Evolutionary conservation across 768 basidiomycete species (phyloP), one percentile per base, ranked within the genome.

Genomic region (Lyophyllum shimeji): DNA sequence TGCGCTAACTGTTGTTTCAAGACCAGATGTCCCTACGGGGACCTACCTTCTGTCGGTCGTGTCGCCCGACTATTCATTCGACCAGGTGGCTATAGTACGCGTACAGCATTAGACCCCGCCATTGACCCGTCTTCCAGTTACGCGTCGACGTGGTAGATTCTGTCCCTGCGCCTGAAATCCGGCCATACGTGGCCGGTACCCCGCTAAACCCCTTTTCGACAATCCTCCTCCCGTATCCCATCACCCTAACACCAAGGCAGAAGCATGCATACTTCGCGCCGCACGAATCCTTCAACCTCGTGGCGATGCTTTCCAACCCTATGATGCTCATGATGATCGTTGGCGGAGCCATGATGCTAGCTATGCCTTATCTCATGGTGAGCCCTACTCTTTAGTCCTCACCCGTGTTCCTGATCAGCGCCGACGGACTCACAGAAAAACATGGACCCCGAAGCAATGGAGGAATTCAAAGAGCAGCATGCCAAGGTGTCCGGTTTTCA

Each of bases 291-390:
- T 93, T 93, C 77, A 87, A 87, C 68, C 59, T 90, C 21, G 52
- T 87, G 54, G 82, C 75, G 50, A 91, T 93, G 87, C 75, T 93
- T 64, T 82, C 86, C 55, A 93, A 84, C 65, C 90, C 90, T 7
- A 92, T 93, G 90, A 88, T 89, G 78, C 71, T 93, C 55, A 78
- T 92, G 68, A 88, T 90, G 84, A 77, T 83, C 27, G 69, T 80
- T 60, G 86, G 80, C 44, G 90, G 80, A 34, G 74, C 71, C 48
- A 81, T 90, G 81, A 80, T 89, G 73, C 69, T 93, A 24, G 81
- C 77, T 21, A 85, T 83, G 82, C 90, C 90, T 3, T 90, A 88
- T 65, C 69, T 93, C 52, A 87, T 87, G 80, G 90, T 90, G 64
- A 46, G 75, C 58, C n/a, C 3, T n/a, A 2, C 13, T 21, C 1